These are phyloP conservation scores for Thielaviopsis ethacetica DNA, from an alignment of 2,329 filamentous ascomycete species.

Conservation along the genomic window DNA sequence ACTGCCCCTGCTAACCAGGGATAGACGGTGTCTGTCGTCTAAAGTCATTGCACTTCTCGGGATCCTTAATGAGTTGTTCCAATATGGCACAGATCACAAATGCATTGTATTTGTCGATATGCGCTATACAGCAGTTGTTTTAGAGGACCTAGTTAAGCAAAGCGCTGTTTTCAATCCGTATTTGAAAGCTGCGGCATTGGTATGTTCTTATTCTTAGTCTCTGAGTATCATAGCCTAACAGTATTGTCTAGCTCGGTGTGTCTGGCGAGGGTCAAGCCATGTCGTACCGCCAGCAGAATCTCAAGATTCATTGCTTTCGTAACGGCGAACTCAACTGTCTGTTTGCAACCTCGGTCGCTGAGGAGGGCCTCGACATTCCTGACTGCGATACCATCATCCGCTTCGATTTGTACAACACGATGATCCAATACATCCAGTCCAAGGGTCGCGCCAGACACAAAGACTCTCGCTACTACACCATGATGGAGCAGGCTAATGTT, in stretches of 20 bases:
- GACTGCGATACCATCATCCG: constrained; percentile 52
- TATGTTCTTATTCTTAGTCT: constrained; percentile 21
- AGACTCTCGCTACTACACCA: constrained; percentile 67
- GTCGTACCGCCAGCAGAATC: constrained; percentile 57
- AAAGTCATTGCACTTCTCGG: constrained; percentile 52
- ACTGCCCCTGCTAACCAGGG: neutral
- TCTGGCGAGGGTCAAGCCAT: constrained; percentile 25
- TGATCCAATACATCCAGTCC: constrained; percentile 93
- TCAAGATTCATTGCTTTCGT: constrained; percentile 51
- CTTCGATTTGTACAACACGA: constrained; percentile 76
- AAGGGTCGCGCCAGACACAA: constrained; percentile 67
- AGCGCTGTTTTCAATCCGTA: constrained; percentile 37
- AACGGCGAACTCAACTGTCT: constrained; percentile 44
- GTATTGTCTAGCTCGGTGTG: neutral
- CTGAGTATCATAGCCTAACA: constrained; percentile 20
- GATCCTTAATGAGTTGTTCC: constrained; percentile 48
- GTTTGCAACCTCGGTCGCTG: constrained; percentile 49
- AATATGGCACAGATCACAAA: constrained; percentile 36
- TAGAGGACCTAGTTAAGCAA: constrained; percentile 50
- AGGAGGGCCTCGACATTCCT: constrained; percentile 52
- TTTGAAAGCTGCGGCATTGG: constrained; percentile 45
- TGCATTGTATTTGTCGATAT: constrained; percentile 83
- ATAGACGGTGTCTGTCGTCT: constrained; percentile 37
- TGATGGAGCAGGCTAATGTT: constrained; percentile 58
- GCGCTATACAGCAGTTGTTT: constrained; percentile 57